Evolutionary conservation across 139 green algal genomes (phyloP).

Genomic region (Deuterostichococcus epilithicus): DNA sequence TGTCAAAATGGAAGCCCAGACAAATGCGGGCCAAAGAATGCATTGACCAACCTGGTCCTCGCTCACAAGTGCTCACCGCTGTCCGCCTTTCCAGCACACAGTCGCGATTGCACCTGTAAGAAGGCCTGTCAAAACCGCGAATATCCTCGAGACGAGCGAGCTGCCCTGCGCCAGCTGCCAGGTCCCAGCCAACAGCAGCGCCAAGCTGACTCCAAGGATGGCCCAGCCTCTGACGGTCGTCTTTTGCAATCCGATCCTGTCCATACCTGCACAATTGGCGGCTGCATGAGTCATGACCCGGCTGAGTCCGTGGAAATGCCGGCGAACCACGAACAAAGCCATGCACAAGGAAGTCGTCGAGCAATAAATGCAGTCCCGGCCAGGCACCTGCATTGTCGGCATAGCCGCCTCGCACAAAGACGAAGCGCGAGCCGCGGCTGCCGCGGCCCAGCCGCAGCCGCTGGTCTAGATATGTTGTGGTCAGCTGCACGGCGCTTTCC

Average conservation of each 20-base stretch:
- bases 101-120: not conserved
- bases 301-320: too few species aligned
- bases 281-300: too few species aligned
- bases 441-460: constrained; percentile 68
- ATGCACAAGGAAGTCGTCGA: not conserved
- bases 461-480: constrained; percentile 80
- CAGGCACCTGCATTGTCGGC: constrained; percentile 47
- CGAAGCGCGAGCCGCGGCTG: constrained; percentile 63
- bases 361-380: not conserved
- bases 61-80: not conserved
- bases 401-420: constrained; percentile 62
- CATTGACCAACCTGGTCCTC: too few species aligned
- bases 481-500: constrained; percentile 53
- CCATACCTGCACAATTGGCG: constrained; percentile 44
- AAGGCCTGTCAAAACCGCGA: not conserved
- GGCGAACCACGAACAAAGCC: too few species aligned
- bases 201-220: constrained; percentile 19
- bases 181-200: constrained; percentile 27
- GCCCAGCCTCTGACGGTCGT: constrained; percentile 25
- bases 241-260: constrained; percentile 41
- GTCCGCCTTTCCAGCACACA: not conserved
- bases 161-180: not conserved
- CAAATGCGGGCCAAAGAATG: too few species aligned
- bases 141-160: not conserved
- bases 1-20: too few species aligned